Evolutionary conservation across 2,329 filamentous ascomycete genomes (phyloP).

Genomic region (Penicillium sp.): DNA sequence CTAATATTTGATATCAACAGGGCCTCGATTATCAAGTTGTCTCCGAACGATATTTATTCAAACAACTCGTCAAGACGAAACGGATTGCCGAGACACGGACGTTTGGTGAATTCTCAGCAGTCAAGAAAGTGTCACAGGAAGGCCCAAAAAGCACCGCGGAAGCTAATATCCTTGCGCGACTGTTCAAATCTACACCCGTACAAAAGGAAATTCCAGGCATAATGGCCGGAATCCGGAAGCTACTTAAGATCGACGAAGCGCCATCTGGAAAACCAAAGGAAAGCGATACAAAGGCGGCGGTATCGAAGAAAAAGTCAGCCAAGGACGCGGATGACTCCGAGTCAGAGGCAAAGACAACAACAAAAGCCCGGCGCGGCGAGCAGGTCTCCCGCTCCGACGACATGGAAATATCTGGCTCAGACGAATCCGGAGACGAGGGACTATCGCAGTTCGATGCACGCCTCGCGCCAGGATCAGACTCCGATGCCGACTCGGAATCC

Average conservation of each 20-base stretch:
- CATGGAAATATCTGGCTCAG: constrained; percentile 26
- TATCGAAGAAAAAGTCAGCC: constrained; percentile 12
- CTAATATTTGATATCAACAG: constrained; percentile 31
- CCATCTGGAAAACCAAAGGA: constrained; percentile 17
- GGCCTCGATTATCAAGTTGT: constrained; percentile 52
- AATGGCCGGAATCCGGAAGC: constrained; percentile 41
- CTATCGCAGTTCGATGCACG: constrained; percentile 36
- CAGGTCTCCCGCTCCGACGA: constrained; percentile 8
- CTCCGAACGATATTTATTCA: constrained; percentile 58
- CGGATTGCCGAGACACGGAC: constrained; percentile 54
- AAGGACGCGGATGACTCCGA: constrained; percentile 8
- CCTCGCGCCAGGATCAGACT: constrained; percentile 33
- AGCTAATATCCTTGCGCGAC: constrained; percentile 59
- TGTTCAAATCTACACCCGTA: constrained; percentile 62
- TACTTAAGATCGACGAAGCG: constrained; percentile 39
- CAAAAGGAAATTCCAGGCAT: constrained; percentile 55
- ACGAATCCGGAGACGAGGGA: constrained; percentile 30
- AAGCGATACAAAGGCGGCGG: constrained; percentile 10
- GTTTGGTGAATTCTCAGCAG: constrained; percentile 45
- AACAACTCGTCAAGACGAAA: constrained; percentile 59
- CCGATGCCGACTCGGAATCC: constrained; percentile 27
- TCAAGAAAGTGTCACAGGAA: constrained; percentile 39
- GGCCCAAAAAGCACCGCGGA: constrained; percentile 48
- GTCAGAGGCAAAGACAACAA: constrained; percentile 12
- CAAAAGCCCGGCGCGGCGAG: constrained; percentile 7